A percentile compares a stretch with the other conserved stretches of the same genome.
Conservation (phyloP, 2,329 filamentous ascomycete species). For the Scopulariopsis brevicaulis region DNA sequence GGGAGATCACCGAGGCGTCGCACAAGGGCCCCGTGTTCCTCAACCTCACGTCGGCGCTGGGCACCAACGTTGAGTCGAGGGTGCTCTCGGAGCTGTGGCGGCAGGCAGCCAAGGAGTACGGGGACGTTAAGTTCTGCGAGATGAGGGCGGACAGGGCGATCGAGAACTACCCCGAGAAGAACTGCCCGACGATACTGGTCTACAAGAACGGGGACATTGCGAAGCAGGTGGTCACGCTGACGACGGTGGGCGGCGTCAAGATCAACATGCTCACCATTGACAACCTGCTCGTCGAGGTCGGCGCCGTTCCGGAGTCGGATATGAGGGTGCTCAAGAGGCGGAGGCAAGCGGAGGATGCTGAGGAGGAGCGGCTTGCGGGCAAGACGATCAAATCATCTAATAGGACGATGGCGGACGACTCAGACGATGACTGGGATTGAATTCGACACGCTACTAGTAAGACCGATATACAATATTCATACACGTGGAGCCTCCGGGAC, state of each 20-base stretch:
- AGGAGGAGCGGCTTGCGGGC: constrained; percentile 40
- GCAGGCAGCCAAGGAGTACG: constrained; percentile 72
- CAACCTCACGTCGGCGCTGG: constrained; percentile 66
- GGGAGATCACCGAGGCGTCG: constrained; percentile 86
- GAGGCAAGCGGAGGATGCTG: constrained; percentile 46
- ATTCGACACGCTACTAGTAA: neutral
- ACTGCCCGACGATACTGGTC: constrained; percentile 86
- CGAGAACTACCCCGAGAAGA: constrained; percentile 88
- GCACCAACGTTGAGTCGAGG: constrained; percentile 75
- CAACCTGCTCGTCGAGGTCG: constrained; percentile 67
- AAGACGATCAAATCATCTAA: constrained; percentile 37
- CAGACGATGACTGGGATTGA: constrained; percentile 51
- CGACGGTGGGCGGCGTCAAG: constrained; percentile 61
- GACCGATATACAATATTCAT: neutral
- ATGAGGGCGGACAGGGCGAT: constrained; percentile 89
- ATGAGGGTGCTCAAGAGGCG: constrained; percentile 58
- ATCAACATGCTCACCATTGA: constrained; percentile 69
- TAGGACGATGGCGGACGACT: constrained; percentile 33
- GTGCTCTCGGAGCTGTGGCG: constrained; percentile 79
- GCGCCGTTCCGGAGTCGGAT: constrained; percentile 69
- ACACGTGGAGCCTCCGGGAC: constrained; percentile 1
- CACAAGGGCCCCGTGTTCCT: constrained; percentile 60
- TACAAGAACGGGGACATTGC: constrained; percentile 90
- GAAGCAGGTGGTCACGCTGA: constrained; percentile 83
- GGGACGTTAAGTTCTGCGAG: constrained; percentile 95